Evolutionary conservation across 345 rosid genomes (phyloP).

Genomic region (Eucalyptus viminalis): DNA sequence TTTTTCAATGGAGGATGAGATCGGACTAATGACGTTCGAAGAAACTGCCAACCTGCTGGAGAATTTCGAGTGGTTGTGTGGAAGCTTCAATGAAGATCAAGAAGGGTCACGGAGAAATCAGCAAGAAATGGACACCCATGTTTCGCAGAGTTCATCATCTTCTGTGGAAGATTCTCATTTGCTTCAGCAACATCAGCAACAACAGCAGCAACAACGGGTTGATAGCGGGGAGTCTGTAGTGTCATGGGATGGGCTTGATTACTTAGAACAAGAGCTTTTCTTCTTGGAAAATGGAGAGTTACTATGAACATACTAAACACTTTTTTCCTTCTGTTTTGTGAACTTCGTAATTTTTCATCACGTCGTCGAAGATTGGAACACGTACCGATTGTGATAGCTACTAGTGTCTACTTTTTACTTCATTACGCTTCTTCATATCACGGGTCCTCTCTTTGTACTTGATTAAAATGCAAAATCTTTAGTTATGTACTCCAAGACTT

Average conservation of each 20-base stretch:
- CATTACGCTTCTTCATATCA: background rate
- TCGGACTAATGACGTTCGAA: background rate
- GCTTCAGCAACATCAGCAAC: constrained; percentile 11
- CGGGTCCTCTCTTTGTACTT: background rate
- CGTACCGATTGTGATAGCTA: background rate
- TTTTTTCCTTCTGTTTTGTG: background rate
- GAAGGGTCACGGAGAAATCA: background rate
- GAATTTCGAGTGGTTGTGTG: constrained; percentile 19
- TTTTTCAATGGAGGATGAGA: background rate
- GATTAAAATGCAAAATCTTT: background rate
- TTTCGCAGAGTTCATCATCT: constrained; percentile 13
- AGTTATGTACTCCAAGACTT: background rate
- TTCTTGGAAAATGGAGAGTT: background rate
- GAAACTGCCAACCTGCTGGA: constrained; percentile 5
- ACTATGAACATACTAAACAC: background rate
- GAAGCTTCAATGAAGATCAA: constrained; percentile 19
- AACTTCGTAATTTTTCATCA: background rate
- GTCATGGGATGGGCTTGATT: constrained; percentile 45
- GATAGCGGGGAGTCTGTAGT: constrained; percentile 48
- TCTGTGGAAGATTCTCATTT: constrained; percentile 3
- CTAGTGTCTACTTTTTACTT: background rate
- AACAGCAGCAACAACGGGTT: constrained; percentile 30
- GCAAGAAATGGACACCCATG: constrained; percentile 8
- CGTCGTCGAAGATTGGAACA: background rate
- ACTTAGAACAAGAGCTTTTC: constrained; percentile 23